phyloP scores from a whole-genome alignment of 2,329 filamentous ascomycete genomes.

The Aspergillus candidus region DNA sequence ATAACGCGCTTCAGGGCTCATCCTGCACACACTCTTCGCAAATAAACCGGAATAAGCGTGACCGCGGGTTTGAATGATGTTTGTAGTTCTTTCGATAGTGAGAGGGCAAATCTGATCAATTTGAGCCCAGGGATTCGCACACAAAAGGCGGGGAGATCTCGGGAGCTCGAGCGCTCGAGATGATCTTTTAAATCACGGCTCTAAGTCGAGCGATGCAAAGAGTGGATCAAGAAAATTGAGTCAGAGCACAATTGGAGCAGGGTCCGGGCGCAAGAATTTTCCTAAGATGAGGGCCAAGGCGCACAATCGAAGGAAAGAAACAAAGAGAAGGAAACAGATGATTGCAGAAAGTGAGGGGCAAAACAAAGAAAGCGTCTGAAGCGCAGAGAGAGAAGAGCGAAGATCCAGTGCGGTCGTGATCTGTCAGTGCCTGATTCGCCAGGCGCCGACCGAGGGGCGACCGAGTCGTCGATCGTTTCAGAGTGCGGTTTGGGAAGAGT shows the following conservation, averaged over 20 bases:
- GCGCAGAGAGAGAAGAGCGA: neutral
- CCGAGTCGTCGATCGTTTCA: no score
- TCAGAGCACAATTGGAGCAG: neutral
- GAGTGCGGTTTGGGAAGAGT: no score
- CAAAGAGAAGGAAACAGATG: constrained; percentile 1
- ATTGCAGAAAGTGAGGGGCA: constrained; percentile 5
- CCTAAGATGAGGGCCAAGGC: neutral
- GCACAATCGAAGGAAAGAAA: neutral
- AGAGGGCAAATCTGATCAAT: no score
- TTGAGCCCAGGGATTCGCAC: no score
- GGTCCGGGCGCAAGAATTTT: no score
- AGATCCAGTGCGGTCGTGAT: no score
- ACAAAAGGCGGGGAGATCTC: no score
- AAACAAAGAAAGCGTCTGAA: constrained; percentile 3
- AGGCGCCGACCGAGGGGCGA: neutral
- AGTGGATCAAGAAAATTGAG: constrained; percentile 3
- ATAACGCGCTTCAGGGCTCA: constrained; percentile 27
- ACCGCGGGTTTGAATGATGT: neutral
- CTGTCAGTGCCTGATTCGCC: constrained; percentile 3
- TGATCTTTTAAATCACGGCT: no score
- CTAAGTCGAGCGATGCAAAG: no score
- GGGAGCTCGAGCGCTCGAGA: no score
- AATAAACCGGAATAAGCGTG: no score
- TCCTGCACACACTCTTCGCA: constrained; percentile 10
- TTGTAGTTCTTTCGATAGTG: neutral